phyloP scores from a whole-genome alignment of 805 yeast genomes.

The Tetrapisispora arboricola region DNA sequence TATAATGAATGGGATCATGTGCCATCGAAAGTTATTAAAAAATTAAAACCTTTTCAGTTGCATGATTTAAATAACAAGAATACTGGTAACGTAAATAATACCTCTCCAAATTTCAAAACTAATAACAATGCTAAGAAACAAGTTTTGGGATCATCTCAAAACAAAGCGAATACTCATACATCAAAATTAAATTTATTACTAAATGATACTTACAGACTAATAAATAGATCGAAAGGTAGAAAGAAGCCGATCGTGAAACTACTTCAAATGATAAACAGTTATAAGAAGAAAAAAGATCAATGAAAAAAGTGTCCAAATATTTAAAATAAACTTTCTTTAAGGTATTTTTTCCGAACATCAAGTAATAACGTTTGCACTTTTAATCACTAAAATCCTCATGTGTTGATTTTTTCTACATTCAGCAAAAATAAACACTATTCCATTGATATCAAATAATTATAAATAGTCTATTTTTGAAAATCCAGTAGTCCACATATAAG shows the following conservation, averaged over 20 bases:
- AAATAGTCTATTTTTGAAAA: neutral
- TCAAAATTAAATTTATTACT: conserved; percentile 10
- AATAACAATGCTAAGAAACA: too few relatives aligned
- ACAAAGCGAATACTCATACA: conserved; percentile 7
- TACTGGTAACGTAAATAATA: neutral
- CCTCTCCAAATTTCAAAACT: neutral
- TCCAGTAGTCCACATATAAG: neutral
- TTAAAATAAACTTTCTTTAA: too few relatives aligned
- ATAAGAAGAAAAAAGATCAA: neutral
- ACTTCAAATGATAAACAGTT: conserved; percentile 15
- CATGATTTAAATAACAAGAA: conserved; percentile 12
- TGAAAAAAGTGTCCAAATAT: too few relatives aligned
- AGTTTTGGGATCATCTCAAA: neutral
- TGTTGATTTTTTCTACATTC: too few relatives aligned
- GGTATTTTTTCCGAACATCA: too few relatives aligned
- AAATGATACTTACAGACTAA: conserved; percentile 13
- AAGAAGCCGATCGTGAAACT: conserved; percentile 23
- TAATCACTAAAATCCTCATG: too few relatives aligned
- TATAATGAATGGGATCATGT: conserved; percentile 28
- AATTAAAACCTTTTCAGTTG: conserved; percentile 28
- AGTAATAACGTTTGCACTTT: too few relatives aligned
- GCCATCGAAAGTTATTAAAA: conserved; percentile 24
- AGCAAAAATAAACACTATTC: too few relatives aligned
- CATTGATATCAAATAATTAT: neutral
- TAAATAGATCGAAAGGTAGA: conserved; percentile 21